Evolutionary conservation across 2,329 filamentous ascomycete species (phyloP).

Genomic region (Stemphylium lycopersici): DNA sequence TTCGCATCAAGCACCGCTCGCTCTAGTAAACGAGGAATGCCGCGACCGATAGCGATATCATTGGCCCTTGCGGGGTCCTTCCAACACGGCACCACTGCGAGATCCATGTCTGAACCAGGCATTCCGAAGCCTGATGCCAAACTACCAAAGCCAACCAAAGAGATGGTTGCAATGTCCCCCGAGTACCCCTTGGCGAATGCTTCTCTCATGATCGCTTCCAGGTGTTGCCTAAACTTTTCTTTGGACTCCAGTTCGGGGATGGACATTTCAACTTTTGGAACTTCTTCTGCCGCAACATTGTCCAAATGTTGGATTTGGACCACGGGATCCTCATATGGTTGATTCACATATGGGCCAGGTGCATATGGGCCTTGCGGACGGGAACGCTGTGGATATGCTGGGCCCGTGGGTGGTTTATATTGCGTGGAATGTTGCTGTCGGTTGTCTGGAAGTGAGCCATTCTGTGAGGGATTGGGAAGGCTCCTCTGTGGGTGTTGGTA

Average conservation of each 20-base stretch:
- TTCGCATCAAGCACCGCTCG: slow-evolving; percentile 74
- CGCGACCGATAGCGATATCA: slow-evolving; percentile 55
- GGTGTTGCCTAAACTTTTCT: slow-evolving; percentile 68
- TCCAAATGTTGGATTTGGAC: slow-evolving; percentile 54
- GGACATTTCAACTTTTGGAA: slow-evolving; percentile 68
- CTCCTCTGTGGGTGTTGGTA: slow-evolving; percentile 14
- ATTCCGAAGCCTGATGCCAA: slow-evolving; percentile 85
- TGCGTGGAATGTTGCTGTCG: slow-evolving; percentile 1
- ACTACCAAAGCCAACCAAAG: slow-evolving; percentile 80
- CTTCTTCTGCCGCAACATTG: slow-evolving; percentile 52
- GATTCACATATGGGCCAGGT: slow-evolving; percentile 22
- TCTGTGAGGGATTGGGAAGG: slow-evolving; percentile 1
- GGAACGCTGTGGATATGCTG: slow-evolving; percentile 13
- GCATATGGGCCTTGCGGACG: slow-evolving; percentile 20
- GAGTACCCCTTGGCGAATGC: slow-evolving; percentile 59
- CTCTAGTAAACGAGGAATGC: slow-evolving; percentile 76
- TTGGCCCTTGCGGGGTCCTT: slow-evolving; percentile 25
- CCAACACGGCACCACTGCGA: slow-evolving; percentile 73
- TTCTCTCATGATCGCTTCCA: slow-evolving; percentile 69
- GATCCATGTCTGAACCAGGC: slow-evolving; percentile 88
- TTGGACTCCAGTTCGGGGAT: slow-evolving; percentile 70
- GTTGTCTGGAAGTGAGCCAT: not conserved
- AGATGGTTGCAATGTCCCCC: slow-evolving; percentile 62
- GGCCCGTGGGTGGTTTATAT: slow-evolving; percentile 2
- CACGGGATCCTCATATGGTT: slow-evolving; percentile 33